Evolutionary conservation across 2,329 filamentous ascomycete genomes (phyloP).

Genomic region (Sporothrix curviconia): DNA sequence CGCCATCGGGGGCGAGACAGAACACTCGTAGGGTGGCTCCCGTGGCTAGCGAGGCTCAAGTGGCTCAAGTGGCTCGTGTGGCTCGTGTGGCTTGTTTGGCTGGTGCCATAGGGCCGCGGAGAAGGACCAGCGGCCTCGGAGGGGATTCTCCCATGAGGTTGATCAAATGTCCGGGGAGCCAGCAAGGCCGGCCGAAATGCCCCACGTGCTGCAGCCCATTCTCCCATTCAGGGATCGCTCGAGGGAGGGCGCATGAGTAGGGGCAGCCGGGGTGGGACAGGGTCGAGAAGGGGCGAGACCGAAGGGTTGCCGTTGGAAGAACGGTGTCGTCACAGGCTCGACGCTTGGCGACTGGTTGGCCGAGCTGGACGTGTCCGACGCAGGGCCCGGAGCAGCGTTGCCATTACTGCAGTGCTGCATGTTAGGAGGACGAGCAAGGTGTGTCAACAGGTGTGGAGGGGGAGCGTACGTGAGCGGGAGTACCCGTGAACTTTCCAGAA

Average conservation of each 20-base stretch:
- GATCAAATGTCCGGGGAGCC: conserved; percentile 49
- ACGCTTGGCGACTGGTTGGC: conserved; percentile 41
- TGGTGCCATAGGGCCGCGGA: conserved; percentile 35
- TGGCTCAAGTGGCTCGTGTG: conserved; percentile 18
- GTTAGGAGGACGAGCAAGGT: not conserved
- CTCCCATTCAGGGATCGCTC: conserved; percentile 43
- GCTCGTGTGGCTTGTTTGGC: conserved; percentile 17
- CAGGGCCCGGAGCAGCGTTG: conserved; percentile 29
- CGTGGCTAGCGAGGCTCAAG: conserved; percentile 13
- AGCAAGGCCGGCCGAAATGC: conserved; percentile 33
- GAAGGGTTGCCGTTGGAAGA: conserved; percentile 36
- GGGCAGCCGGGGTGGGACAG: conserved; percentile 35
- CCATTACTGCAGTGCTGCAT: conserved; percentile 24
- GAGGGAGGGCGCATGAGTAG: conserved; percentile 37
- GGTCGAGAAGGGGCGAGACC: conserved; percentile 42
- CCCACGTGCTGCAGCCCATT: conserved; percentile 26
- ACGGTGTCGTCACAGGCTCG: conserved; percentile 33
- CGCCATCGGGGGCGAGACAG: conserved; percentile 32
- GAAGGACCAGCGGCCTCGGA: conserved; percentile 45
- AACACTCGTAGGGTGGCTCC: conserved; percentile 26
- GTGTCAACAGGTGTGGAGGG: too few relatives aligned
- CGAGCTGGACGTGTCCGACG: conserved; percentile 37
- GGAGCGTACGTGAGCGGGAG: conserved; percentile 11
- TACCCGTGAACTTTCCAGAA: conserved; percentile 46
- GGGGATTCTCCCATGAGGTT: conserved; percentile 46